These are phyloP conservation scores for Millerago galiae DNA, from an alignment of 805 yeast species.

Conservation along the genomic window DNA sequence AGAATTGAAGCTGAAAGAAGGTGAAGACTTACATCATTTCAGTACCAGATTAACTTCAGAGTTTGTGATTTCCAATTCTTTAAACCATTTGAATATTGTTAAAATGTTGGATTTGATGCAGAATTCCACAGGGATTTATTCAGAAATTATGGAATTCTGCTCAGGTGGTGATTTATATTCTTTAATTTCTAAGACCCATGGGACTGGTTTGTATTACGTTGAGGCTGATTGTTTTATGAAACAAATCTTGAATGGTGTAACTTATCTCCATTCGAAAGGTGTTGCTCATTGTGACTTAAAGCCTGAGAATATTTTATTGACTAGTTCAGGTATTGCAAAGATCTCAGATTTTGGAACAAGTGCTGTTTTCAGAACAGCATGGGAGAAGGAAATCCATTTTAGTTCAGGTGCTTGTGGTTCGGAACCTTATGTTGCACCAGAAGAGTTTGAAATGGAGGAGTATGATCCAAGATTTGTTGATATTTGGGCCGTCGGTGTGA, in stretches of 20 bases:
- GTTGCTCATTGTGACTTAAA: constrained; percentile 92
- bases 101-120: constrained; percentile 77
- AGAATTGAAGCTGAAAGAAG: constrained; percentile 96
- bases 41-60: constrained; percentile 88
- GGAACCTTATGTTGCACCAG: constrained; percentile 90
- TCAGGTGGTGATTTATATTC: constrained; percentile 79
- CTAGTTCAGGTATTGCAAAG: constrained; percentile 58
- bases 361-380: constrained; percentile 83
- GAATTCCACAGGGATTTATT: constrained; percentile 62
- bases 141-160: constrained; percentile 94
- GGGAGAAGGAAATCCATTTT: constrained; percentile 71
- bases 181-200: constrained; percentile 44
- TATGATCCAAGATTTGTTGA: constrained; percentile 81
- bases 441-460: constrained; percentile 53
- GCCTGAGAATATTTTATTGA: constrained; percentile 77
- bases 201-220: constrained; percentile 45
- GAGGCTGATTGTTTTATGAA: constrained; percentile 90
- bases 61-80: constrained; percentile 77
- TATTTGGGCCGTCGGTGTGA: constrained; percentile 83
- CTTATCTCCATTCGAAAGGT: constrained; percentile 84
- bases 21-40: constrained; percentile 93
- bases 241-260: constrained; percentile 75
- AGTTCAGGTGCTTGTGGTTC: constrained; percentile 80
- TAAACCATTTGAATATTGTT: constrained; percentile 70
- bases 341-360: constrained; percentile 89